These are phyloP conservation scores for Adansonia gregorii DNA, from an alignment of 441 rosid genomes.

Conservation along the genomic window DNA sequence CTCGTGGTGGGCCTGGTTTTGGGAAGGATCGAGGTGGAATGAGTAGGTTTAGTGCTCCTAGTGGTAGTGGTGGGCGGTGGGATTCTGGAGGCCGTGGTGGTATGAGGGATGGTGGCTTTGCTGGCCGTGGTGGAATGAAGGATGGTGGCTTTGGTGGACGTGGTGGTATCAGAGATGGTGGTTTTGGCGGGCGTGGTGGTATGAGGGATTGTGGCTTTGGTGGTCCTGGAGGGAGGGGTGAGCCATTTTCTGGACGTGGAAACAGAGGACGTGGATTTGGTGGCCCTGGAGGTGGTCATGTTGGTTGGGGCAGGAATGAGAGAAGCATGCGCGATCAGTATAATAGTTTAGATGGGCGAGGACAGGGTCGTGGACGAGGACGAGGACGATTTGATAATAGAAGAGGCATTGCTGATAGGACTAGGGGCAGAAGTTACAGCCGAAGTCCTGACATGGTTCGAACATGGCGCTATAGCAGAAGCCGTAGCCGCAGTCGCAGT, in stretches of 20 bases:
- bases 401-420: slow-evolving; percentile 50
- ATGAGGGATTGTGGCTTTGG: slow-evolving; percentile 51
- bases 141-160: slow-evolving; percentile 56
- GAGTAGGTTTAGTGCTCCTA: slow-evolving; percentile 67
- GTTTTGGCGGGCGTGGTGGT: slow-evolving; percentile 52
- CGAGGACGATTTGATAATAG: slow-evolving; percentile 77
- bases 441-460: slow-evolving; percentile 74
- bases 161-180: slow-evolving; percentile 51
- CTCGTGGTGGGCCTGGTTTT: slow-evolving; percentile 70
- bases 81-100: slow-evolving; percentile 64
- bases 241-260: slow-evolving; percentile 65
- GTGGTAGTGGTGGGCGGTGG: slow-evolving; percentile 68
- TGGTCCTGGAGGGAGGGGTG: slow-evolving; percentile 63
- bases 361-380: slow-evolving; percentile 70
- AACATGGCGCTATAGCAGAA: slow-evolving; percentile 57
- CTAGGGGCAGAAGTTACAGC: slow-evolving; percentile 71
- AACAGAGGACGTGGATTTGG: slow-evolving; percentile 69
- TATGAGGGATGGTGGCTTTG: slow-evolving; percentile 46
- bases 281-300: slow-evolving; percentile 53
- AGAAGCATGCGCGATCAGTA: slow-evolving; percentile 57
- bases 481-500: slow-evolving; percentile 52
- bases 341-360: slow-evolving; percentile 61
- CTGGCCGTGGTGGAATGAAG: slow-evolving; percentile 59
- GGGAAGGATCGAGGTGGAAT: slow-evolving; percentile 71
- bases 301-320: slow-evolving; percentile 62